Conservation (phyloP, 768 basidiomycete genomes). For the Mycena belliarum region DNA sequence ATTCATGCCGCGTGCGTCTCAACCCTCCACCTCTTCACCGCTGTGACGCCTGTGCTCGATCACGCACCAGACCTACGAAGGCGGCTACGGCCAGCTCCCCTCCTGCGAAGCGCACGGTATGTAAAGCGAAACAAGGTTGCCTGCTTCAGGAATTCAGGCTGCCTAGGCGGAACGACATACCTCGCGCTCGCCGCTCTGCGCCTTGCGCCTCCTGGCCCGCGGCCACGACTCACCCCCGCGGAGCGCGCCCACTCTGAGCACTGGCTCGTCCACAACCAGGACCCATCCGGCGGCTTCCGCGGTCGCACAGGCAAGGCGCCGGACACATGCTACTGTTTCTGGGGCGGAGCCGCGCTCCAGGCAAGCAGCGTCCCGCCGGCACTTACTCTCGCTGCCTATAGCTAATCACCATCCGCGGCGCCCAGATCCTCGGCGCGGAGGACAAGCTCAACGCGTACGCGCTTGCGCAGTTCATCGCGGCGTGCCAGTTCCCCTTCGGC, state of each 20-base stretch:
- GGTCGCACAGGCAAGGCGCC: conserved; percentile 87
- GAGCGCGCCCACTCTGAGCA: conserved; percentile 59
- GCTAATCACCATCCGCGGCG: neutral
- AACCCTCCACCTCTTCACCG: conserved; percentile 4
- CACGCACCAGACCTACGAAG: conserved; percentile 76
- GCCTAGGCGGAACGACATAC: conserved; percentile 88
- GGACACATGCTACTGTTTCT: conserved; percentile 97
- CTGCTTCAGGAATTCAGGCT: neutral
- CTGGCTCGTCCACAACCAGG: conserved; percentile 81
- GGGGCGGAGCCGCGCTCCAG: conserved; percentile 81
- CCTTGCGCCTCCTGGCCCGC: conserved; percentile 42
- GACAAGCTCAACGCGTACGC: conserved; percentile 57
- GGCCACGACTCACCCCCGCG: conserved; percentile 30
- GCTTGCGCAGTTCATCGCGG: conserved; percentile 63
- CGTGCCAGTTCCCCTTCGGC: conserved; percentile 86
- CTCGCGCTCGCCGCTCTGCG: conserved; percentile 79
- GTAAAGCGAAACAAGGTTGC: conserved; percentile 21
- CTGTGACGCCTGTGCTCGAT: neutral
- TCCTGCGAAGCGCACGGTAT: conserved; percentile 84
- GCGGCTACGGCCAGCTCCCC: conserved; percentile 86
- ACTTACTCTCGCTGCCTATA: neutral
- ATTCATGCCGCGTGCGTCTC: conserved; percentile 65
- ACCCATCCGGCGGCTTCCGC: conserved; percentile 73
- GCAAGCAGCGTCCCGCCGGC: conserved; percentile 41
- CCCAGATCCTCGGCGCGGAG: conserved; percentile 68